phyloP scores from a whole-genome alignment of 371 early-diverging fungal species.

The Mucor piriformis region DNA sequence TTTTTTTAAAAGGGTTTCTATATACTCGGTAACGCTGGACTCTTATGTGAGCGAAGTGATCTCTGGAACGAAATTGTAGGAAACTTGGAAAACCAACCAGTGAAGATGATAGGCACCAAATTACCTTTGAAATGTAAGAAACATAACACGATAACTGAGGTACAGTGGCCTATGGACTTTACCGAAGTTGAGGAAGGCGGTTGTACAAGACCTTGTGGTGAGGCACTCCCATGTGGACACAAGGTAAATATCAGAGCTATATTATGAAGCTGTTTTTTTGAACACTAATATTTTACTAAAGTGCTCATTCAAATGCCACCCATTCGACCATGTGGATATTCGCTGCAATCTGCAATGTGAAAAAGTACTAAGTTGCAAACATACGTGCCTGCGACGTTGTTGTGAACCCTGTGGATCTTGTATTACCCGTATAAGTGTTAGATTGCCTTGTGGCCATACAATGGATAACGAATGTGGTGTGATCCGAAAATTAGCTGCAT shows the following conservation, averaged over 20 bases:
- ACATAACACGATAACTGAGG: conserved; percentile 40
- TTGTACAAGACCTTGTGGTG: conserved; percentile 48
- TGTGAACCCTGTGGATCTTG: conserved; percentile 53
- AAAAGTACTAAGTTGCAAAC: conserved; percentile 39
- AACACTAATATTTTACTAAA: conserved; percentile 2
- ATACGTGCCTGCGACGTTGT: conserved; percentile 46
- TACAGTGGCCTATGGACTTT: conserved; percentile 59
- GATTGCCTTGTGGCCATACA: conserved; percentile 42
- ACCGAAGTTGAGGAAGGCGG: conserved; percentile 53
- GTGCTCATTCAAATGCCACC: conserved; percentile 53
- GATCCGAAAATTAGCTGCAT: conserved; percentile 16
- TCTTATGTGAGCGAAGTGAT: conserved; percentile 57
- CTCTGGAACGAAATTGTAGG: conserved; percentile 63
- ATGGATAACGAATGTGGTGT: conserved; percentile 29
- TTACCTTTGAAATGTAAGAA: conserved; percentile 46
- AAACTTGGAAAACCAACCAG: conserved; percentile 31
- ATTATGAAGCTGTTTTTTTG: not conserved
- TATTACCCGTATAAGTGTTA: conserved; percentile 11
- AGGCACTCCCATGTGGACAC: conserved; percentile 50
- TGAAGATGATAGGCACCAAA: conserved; percentile 44
- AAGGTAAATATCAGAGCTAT: conserved; percentile 34
- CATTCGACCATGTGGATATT: conserved; percentile 43
- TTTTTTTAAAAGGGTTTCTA: conserved; percentile 59
- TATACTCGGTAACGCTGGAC: conserved; percentile 68
- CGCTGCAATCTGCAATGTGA: conserved; percentile 46